A percentile compares a stretch with the other conserved stretches of the same genome.
Evolutionary conservation across 2,329 filamentous ascomycete species (phyloP).

Genomic region (Cercospora janseana): DNA sequence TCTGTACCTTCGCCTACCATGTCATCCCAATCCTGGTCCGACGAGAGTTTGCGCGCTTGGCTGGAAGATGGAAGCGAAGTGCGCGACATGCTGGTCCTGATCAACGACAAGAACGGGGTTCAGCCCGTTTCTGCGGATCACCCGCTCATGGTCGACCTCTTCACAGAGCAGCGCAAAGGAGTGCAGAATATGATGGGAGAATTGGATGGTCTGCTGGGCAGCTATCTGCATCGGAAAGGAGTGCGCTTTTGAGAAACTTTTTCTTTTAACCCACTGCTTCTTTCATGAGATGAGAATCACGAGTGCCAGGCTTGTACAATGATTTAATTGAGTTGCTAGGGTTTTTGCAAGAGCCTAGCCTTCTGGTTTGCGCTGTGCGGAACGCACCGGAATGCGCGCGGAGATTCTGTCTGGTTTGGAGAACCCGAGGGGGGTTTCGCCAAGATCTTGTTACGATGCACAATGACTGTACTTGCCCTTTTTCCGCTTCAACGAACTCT

Average conservation of each 20-base stretch:
- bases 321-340: no score
- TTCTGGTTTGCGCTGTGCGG: no score
- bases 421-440: no score
- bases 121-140: constrained; percentile 78
- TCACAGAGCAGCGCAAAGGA: constrained; percentile 81
- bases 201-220: constrained; percentile 60
- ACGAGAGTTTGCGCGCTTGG: constrained; percentile 79
- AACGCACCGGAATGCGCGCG: no score
- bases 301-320: no score
- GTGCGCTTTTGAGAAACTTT: constrained; percentile 20
- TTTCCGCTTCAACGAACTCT: no score
- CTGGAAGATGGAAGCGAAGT: constrained; percentile 76
- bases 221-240: constrained; percentile 32
- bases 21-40: constrained; percentile 73
- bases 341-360: no score
- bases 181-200: constrained; percentile 85
- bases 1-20: constrained; percentile 35
- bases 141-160: constrained; percentile 75
- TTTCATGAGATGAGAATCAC: no score
- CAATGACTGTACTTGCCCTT: no score
- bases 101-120: constrained; percentile 87
- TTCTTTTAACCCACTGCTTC: no score
- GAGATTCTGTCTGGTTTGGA: no score
- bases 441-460: no score
- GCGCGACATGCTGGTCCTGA: constrained; percentile 82